Percentiles rank a stretch among this genome's conserved stretches.
These are phyloP conservation scores for Calocybe gangraenosa DNA, from an alignment of 768 basidiomycete genomes.

Conservation along the genomic window DNA sequence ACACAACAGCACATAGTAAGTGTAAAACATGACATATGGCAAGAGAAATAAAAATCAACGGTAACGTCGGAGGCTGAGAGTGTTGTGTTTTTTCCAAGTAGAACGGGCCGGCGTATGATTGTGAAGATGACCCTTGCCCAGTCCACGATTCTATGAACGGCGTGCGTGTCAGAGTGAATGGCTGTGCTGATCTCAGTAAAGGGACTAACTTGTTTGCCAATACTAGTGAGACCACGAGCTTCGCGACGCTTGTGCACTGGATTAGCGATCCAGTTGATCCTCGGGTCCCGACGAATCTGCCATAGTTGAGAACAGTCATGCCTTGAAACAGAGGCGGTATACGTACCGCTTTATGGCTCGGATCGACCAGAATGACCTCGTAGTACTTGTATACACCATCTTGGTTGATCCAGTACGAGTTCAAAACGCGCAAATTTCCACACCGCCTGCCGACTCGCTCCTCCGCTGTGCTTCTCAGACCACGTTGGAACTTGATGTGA, in stretches of 20 bases:
- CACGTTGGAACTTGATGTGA: constrained; percentile 96
- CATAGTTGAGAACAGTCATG: not conserved
- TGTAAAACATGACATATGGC: constrained; percentile 19
- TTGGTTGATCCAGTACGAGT: constrained; percentile 99
- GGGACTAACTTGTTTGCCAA: constrained; percentile 80
- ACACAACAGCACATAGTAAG: constrained; percentile 21
- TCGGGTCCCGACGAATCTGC: constrained; percentile 89
- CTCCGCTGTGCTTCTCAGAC: constrained; percentile 90
- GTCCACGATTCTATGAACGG: constrained; percentile 76
- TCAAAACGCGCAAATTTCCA: constrained; percentile 93
- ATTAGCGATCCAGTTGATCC: constrained; percentile 99
- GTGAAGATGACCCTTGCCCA: constrained; percentile 93
- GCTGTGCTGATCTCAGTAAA: constrained; percentile 19
- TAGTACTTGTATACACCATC: constrained; percentile 99
- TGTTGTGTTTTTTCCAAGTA: constrained; percentile 99
- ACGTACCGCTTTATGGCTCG: constrained; percentile 88
- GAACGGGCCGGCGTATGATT: constrained; percentile 89
- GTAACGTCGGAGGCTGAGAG: constrained; percentile 86
- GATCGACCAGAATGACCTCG: constrained; percentile 98
- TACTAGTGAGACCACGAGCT: constrained; percentile 93
- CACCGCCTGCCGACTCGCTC: constrained; percentile 97
- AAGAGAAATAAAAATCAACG: constrained; percentile 48
- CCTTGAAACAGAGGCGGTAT: not conserved
- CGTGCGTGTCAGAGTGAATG: constrained; percentile 8
- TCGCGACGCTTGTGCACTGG: constrained; percentile 99